Conservation (phyloP, 2,329 filamentous ascomycete genomes). For the Neurospora crassa region DNA sequence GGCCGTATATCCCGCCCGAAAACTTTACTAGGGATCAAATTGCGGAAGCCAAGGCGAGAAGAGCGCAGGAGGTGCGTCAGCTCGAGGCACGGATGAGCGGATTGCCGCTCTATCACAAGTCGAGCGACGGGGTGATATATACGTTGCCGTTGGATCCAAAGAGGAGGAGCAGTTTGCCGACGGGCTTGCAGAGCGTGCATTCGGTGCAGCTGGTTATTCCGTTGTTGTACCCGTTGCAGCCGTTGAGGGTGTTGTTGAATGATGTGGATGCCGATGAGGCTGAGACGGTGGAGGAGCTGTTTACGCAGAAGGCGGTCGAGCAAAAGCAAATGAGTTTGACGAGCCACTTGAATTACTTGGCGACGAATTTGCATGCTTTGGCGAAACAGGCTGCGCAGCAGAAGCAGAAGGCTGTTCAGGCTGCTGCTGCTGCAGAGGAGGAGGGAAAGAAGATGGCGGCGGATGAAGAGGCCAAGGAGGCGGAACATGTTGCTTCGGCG, state of each 20-base stretch:
- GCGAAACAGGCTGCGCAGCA: slow-evolving; percentile 40
- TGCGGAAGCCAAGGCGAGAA: slow-evolving; percentile 49
- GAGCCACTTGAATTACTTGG: slow-evolving; percentile 65
- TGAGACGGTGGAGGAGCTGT: slow-evolving; percentile 54
- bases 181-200: slow-evolving; percentile 49
- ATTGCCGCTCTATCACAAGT: slow-evolving; percentile 56
- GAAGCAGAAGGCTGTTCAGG: slow-evolving; percentile 10
- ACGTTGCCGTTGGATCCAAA: slow-evolving; percentile 61
- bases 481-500: slow-evolving; percentile 13
- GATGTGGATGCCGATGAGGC: slow-evolving; percentile 52
- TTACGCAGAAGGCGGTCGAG: slow-evolving; percentile 46
- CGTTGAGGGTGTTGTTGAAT: slow-evolving; percentile 55
- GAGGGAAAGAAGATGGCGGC: slow-evolving; percentile 7
- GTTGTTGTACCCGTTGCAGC: slow-evolving; percentile 60
- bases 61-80: slow-evolving; percentile 59
- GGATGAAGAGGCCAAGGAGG: slow-evolving; percentile 16
- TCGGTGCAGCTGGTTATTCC: slow-evolving; percentile 62
- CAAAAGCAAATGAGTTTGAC: slow-evolving; percentile 55
- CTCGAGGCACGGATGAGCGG: slow-evolving; percentile 67
- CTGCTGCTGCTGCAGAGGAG: slow-evolving; percentile 9
- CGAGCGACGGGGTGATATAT: slow-evolving; percentile 60
- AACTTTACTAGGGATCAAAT: slow-evolving; percentile 51
- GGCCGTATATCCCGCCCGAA: slow-evolving; percentile 32
- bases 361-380: slow-evolving; percentile 59
- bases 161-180: slow-evolving; percentile 50